These are phyloP conservation scores for Penicillium manginii DNA, from an alignment of 495 filamentous ascomycete species.

Conservation along the genomic window DNA sequence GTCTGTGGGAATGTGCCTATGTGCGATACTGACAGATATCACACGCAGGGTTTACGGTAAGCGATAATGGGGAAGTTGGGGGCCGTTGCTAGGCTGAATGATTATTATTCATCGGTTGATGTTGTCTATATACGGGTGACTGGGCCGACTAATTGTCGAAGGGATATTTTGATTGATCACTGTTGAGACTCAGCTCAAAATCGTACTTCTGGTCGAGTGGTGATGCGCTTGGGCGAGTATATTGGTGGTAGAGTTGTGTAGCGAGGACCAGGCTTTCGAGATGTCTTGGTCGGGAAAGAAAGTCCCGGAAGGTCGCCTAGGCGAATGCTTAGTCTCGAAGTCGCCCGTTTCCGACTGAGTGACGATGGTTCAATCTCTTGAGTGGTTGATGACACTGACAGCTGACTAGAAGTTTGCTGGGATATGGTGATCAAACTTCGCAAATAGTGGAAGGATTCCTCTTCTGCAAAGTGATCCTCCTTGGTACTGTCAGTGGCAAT, in stretches of 20 bases:
- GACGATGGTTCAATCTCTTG: neutral
- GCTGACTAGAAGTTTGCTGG: slow-evolving; percentile 7
- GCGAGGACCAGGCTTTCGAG: slow-evolving; percentile 16
- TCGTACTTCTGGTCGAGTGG: slow-evolving; percentile 26
- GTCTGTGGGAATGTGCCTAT: neutral
- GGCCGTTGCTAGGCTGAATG: neutral
- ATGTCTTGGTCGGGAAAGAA: slow-evolving; percentile 9
- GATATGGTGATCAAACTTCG: slow-evolving; percentile 29
- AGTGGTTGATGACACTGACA: slow-evolving; percentile 4
- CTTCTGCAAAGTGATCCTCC: slow-evolving; percentile 16
- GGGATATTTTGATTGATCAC: neutral
- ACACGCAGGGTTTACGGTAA: neutral
- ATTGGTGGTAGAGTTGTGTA: slow-evolving; percentile 29
- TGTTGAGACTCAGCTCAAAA: slow-evolving; percentile 18
- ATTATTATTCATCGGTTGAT: neutral
- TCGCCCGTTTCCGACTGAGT: slow-evolving; percentile 20
- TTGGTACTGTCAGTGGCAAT: neutral
- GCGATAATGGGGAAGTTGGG: neutral
- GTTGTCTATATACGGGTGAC: neutral
- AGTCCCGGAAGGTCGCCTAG: slow-evolving; percentile 20
- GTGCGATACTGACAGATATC: neutral
- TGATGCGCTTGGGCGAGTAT: slow-evolving; percentile 15
- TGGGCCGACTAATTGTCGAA: neutral
- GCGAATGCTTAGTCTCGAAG: slow-evolving; percentile 25
- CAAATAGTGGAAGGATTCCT: slow-evolving; percentile 32